A percentile compares a stretch with the other conserved stretches of the same genome.
Evolutionary conservation across 2,329 filamentous ascomycete genomes (phyloP).

Genomic region (Botrytis pseudocinerea): DNA sequence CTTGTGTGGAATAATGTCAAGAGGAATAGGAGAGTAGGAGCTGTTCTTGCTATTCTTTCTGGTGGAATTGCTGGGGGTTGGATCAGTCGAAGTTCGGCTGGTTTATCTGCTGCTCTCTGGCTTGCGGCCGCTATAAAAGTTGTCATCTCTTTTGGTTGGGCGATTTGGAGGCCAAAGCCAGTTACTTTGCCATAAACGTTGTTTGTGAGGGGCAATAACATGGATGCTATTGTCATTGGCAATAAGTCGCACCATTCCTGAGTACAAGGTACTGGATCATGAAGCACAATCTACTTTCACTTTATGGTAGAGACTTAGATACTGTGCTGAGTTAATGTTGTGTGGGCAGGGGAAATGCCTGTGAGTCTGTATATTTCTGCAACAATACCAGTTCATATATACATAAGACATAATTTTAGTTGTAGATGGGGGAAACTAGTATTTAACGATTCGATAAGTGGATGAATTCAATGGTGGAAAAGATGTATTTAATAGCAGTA

Average conservation of each 20-base stretch:
- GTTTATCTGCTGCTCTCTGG: slow-evolving; percentile 54
- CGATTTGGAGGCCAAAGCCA: slow-evolving; percentile 53
- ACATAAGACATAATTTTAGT: neutral
- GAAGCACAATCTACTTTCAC: neutral
- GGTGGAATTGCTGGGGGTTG: slow-evolving; percentile 57
- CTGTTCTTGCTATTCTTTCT: slow-evolving; percentile 52
- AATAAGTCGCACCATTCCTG: neutral
- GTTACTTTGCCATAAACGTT: slow-evolving; percentile 5
- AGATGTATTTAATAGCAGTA: no score
- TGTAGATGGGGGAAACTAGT: neutral
- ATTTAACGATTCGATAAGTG: no score
- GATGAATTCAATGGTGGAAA: no score
- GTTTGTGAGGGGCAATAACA: neutral
- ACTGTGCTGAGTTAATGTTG: neutral
- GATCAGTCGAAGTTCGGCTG: slow-evolving; percentile 53
- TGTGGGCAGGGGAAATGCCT: neutral
- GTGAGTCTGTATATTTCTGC: neutral
- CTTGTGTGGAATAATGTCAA: slow-evolving; percentile 50
- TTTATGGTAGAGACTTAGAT: neutral
- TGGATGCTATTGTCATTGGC: neutral
- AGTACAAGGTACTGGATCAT: neutral
- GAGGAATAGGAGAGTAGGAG: slow-evolving; percentile 53
- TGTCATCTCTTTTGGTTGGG: slow-evolving; percentile 57
- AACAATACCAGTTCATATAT: neutral
- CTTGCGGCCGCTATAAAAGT: slow-evolving; percentile 51